Percentiles rank a stretch among this genome's conserved stretches.
These are phyloP conservation scores for rapeseed (Brassica napus) DNA, from an alignment of 345 rosid species.

Conservation along the genomic window Da-Ae NC_063436.1:18200501-18201000, in stretches of 20 bases:
- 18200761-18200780: background rate
- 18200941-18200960: conserved; percentile 32
- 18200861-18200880: background rate
- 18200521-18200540: too few species aligned
- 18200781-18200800: conserved; percentile 12
- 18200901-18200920: conserved; percentile 20
- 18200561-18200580: too few species aligned
- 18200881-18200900: conserved; percentile 30
- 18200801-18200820: conserved; percentile 25
- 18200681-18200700: too few species aligned
- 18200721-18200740: too few species aligned
- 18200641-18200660: too few species aligned
- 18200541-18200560: too few species aligned
- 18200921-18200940: conserved; percentile 24
- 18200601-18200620: too few species aligned
- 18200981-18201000: conserved; percentile 34
- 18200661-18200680: too few species aligned
- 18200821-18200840: conserved; percentile 12
- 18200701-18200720: too few species aligned
- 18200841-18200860: background rate
- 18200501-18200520: background rate
- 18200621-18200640: too few species aligned
- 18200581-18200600: too few species aligned
- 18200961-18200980: conserved; percentile 27
- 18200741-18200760: too few species aligned